Evolutionary conservation across 2,329 filamentous ascomycete species (phyloP), one percentile per base, ranked within the genome.

Genomic region (Talaromyces sp.): DNA sequence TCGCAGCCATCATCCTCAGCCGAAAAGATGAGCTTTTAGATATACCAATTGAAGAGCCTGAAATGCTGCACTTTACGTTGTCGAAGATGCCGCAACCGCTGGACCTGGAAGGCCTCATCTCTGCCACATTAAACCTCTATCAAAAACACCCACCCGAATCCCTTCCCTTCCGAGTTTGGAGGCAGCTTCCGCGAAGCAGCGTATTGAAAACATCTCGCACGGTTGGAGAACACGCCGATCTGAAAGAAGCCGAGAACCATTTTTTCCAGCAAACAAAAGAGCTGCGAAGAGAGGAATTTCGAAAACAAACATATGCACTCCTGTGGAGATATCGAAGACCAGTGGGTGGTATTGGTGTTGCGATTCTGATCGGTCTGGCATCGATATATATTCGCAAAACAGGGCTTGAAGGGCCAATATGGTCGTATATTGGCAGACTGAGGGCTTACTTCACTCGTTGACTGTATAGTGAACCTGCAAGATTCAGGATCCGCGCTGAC

Each of bases 51-150:
- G 90, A 96, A 69, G 93, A 97, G 75, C 90, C 92, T 7, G 94
- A 98, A 72, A 96, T 99, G 86, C 85, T 99, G 27, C 93, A 97
- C 75, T 91, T 89, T 66, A 88, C 91, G 41, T 85, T 99, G 13
- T 92, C 91, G 48, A 97, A 95, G 76, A 84, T 99, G 7, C 95
- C 95, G 0, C 85, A 87, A 60, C 88, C 89, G 19, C 86, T 97
- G 65, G 86, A 96, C 73, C 81, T 99, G 27, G 94, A 99, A 69
- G 82, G 81, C 8, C 84, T 97, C 61, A 90, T 99, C 67, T 74
- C 82, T 19, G 82, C 84, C 60, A 87, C 94, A 0, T 82, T 87
- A 3, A 73, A 74, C 33, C 83, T 98, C 0, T 90, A 90, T 75
- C 76, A 83, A 7, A 73, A 77, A 2, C 81, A 90, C 69, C 94